These are phyloP conservation scores for Amylostereum chailletii DNA, from an alignment of 1,284 basidiomycete species.

Conservation along the genomic window DNA sequence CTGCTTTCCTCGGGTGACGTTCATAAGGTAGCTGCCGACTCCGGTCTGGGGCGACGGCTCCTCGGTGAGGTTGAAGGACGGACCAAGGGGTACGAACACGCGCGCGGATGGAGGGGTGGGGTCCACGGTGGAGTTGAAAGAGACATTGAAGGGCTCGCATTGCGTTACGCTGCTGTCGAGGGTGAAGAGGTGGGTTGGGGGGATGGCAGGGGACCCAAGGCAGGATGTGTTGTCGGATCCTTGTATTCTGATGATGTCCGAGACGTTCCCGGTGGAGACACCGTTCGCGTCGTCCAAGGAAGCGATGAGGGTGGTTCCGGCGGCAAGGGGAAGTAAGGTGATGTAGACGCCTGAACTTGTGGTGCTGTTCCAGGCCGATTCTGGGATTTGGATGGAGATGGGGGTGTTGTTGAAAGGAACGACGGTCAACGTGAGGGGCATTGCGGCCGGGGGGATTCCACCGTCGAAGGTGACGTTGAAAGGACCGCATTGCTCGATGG, in stretches of 20 bases:
- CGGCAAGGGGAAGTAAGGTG: slow-evolving; percentile 43
- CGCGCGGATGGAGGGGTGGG: slow-evolving; percentile 31
- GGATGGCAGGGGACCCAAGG: slow-evolving; percentile 19
- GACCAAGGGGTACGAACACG: slow-evolving; percentile 33
- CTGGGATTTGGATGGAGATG: slow-evolving; percentile 36
- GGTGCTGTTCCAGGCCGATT: slow-evolving; percentile 25
- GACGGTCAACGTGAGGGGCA: slow-evolving; percentile 41
- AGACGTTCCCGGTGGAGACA: slow-evolving; percentile 30
- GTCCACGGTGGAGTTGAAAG: slow-evolving; percentile 28
- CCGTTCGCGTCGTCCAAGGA: slow-evolving; percentile 41
- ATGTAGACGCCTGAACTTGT: slow-evolving; percentile 33
- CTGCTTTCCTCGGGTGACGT: slow-evolving; percentile 25
- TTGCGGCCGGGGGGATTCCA: slow-evolving; percentile 21
- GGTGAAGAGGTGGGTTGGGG: slow-evolving; percentile 16
- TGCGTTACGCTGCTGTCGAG: slow-evolving; percentile 28
- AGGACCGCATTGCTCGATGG: slow-evolving; percentile 45
- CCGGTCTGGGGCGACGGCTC: slow-evolving; percentile 23
- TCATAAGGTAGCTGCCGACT: slow-evolving; percentile 36
- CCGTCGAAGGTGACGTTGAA: slow-evolving; percentile 40
- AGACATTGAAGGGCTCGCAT: slow-evolving; percentile 41
- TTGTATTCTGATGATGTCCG: slow-evolving; percentile 39
- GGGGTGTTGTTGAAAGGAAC: slow-evolving; percentile 45
- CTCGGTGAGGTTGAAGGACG: slow-evolving; percentile 29
- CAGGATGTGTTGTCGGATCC: slow-evolving; percentile 35
- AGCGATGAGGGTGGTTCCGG: slow-evolving; percentile 42